Base-by-base conservation (phyloP, 306 rosid genomes). In the Pterocarpus santalinus region DNA sequence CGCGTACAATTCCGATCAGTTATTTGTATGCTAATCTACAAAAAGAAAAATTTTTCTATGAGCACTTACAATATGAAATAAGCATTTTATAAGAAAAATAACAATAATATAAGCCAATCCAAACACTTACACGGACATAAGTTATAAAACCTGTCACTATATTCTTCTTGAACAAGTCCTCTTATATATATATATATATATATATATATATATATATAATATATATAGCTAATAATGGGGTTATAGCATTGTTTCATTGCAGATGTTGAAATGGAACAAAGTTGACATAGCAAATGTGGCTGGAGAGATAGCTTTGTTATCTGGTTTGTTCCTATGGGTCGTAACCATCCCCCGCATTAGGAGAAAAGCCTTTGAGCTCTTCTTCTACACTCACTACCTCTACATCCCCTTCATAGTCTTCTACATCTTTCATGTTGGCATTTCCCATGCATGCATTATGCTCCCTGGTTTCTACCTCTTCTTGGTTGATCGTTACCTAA, bases 381-480 rank as follows among this genome's bases (percentile, higher is more conserved):
- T 94, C 89, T 90, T 83, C 41, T 91, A 92, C 86, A 81, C 91
- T 43, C 97, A 94, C 83, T 13, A 94, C 76, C 91, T 94, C 43
- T 94, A 92, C 90, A 85, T 86, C 38, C 10, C 83, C 74, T 94
- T 94, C 78, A 8, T 94, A 0, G 58, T 91, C 39, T 94, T 94
- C 94, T 94, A 83, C 79, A 13, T 91, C 76, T 90, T 94, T 62
- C 98, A 92, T 28, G 93, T 91, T 11, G 91, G 97, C 28, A 73
- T 92, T 47, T 43, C 91, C 15, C 83, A 34, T 55, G 3, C 90
- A 0, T 81, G 72, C 80, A 81, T 82, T 0, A 88, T 89, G 90
- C 91, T 94, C 63, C 98, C 97, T 12, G 89, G 91, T 61, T 90
- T 92, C 81, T 92, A 85, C 88, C 97, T 94, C 83, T 94, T 94